Base-by-base conservation (phyloP, 164 flowering plant genomes). In the Annona cherimola region DNA sequence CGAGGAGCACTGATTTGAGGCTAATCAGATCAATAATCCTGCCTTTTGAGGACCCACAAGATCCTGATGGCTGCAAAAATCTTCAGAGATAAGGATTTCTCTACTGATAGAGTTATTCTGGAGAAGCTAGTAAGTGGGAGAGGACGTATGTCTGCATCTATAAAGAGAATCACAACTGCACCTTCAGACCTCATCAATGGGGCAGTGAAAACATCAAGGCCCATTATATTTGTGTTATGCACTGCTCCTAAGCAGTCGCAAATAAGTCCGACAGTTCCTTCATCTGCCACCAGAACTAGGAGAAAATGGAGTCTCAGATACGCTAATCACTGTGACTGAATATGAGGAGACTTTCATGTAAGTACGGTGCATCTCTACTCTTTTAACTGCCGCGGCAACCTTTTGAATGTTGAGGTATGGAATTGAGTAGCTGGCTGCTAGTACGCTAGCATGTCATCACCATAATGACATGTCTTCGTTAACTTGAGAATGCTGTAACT, bases 261-360 rank as follows among this genome's bases (percentile, higher is more conserved):
- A 67, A 19, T 12, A 55, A 68, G 44, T 64, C 45, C 7, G 50
- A 71, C 42, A 61, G 26, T 40, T 61, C 35, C 66, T 12, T 18
- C 65, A 18, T 35, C 73, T 20, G 66, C 72, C 12, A 62, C 45
- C 43, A 19, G 50, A 39, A 55, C 20, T 11, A 81, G 69, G 68
- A 78, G 69, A n/a, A 78, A 74, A 39, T 81, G 83, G 83, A 26
- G 77, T 81, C 2, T 76, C 79, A 12, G 83, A 81, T 42, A 81
- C 74, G 73, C 67, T 81, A 35, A 81, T 81, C 67, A 81, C 76
- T 60, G 81, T 76, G 40, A 61, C 5, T 6, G 74, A 63, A 26
- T 26, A 26, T 26, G 35, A 26, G 35, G 35, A 26, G 35, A 26
- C 35, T 26, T 26, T 26, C 35, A 26, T 26, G 35, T 26, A 26